Evolutionary conservation across 2,329 filamentous ascomycete species (phyloP), one percentile per base, ranked within the genome.

Genomic region (Scedosporium minutisporum): DNA sequence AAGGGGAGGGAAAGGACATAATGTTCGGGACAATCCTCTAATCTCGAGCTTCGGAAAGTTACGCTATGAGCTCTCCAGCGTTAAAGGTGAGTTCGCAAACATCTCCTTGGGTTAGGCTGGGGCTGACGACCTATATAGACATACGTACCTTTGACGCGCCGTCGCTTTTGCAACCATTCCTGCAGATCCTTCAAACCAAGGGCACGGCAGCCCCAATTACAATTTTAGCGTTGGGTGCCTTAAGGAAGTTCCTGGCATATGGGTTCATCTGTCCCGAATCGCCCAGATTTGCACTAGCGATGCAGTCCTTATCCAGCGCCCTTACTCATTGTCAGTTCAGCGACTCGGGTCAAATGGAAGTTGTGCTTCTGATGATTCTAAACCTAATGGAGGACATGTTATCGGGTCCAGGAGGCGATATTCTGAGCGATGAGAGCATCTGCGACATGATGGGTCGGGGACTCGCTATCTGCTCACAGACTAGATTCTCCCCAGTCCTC

Each of bases 361-460:
- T 97, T 61, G 96, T 99, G 14, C 82, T 97, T 62, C 79, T 97
- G 63, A 89, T 96, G 77, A 97, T 99, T 69, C 76, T 99, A 64
- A 95, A 96, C 72, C 82, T 99, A 57, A 99, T 99, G 95, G 95
- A 99, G 75, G 90, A 92, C 70, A 97, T 99, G 89, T 88, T 99
- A 69, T 96, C 93, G 16, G 91, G 95, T 0, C 91, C 93, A 0
- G 92, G 93, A 33, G 95, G 95, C 44, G 89, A 96, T 67, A 85
- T 97, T 10, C 79, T 99, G n/a, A 96, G 93, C 64, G 95, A 99
- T 70, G 93, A 97, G 77, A 97, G 93, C 71, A 92, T 99, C 10
- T 99, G 96, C 72, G 92, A 97, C 73, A 97, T 99, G 92, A 97
- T 99, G 93, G 95, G 96, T 73, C 93, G 92, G 1, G 95, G 93